Conservation (phyloP, 2,329 filamentous ascomycete species). For the Sclerotinia sclerotiorum region DNA sequence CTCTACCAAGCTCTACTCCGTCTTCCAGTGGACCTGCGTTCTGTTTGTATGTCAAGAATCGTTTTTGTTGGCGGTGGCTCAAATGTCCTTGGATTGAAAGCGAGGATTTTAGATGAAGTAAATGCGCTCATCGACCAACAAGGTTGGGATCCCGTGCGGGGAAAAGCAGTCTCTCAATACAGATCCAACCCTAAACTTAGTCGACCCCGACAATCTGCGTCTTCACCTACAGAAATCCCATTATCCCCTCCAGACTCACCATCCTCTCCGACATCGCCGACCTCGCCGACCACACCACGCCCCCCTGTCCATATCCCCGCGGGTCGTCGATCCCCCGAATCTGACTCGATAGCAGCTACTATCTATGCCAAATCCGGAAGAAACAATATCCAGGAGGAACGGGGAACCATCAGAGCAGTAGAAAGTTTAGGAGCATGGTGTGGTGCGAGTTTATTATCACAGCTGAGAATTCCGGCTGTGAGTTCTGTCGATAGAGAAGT, state of each 20-base stretch:
- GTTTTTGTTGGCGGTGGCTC: conserved; percentile 82
- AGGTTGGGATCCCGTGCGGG: conserved; percentile 73
- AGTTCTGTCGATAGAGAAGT: conserved; percentile 70
- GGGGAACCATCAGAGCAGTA: conserved; percentile 63
- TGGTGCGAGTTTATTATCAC: conserved; percentile 68
- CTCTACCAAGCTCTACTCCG: conserved; percentile 74
- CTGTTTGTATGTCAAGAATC: conserved; percentile 84
- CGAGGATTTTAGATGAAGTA: conserved; percentile 74
- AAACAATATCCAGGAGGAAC: conserved; percentile 46
- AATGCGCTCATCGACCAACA: conserved; percentile 61
- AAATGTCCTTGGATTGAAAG: conserved; percentile 74
- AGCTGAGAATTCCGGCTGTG: conserved; percentile 66
- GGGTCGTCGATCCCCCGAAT: conserved; percentile 46
- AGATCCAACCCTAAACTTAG: conserved; percentile 14
- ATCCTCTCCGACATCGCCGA: neutral
- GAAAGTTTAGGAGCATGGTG: conserved; percentile 73
- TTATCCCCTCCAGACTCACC: neutral
- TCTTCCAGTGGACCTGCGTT: conserved; percentile 78
- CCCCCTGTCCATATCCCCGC: conserved; percentile 23
- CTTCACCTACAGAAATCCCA: neutral
- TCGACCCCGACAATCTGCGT: neutral
- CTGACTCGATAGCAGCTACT: conserved; percentile 59
- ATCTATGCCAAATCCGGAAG: conserved; percentile 49
- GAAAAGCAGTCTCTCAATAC: conserved; percentile 21
- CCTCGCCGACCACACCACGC: conserved; percentile 4